phyloP scores from a whole-genome alignment of 805 yeast genomes.

The Candida dajiaensis region DNA sequence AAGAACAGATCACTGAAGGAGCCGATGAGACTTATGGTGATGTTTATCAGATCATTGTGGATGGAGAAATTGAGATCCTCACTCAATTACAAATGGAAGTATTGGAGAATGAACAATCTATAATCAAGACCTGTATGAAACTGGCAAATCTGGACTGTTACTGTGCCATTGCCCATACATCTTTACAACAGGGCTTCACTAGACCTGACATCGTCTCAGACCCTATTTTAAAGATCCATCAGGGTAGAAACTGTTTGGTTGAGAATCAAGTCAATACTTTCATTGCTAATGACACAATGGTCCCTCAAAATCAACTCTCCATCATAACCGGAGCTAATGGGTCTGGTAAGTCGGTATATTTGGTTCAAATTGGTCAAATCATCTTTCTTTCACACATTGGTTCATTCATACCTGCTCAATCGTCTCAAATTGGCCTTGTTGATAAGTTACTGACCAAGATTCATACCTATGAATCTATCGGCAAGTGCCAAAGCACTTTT shows the following conservation, averaged over 20 bases:
- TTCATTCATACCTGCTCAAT: slow-evolving; percentile 45
- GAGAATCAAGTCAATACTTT: slow-evolving; percentile 33
- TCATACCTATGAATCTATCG: slow-evolving; percentile 33
- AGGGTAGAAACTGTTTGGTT: slow-evolving; percentile 44
- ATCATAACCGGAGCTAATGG: slow-evolving; percentile 45
- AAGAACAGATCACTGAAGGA: slow-evolving; percentile 24
- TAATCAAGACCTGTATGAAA: slow-evolving; percentile 17
- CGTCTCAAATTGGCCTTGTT: slow-evolving; percentile 40
- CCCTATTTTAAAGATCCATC: slow-evolving; percentile 25
- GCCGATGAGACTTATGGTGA: slow-evolving; percentile 38
- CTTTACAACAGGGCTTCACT: slow-evolving; percentile 22
- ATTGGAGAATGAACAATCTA: slow-evolving; percentile 2
- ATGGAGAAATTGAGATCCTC: slow-evolving; percentile 36
- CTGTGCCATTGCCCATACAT: slow-evolving; percentile 28
- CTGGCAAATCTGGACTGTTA: slow-evolving; percentile 35
- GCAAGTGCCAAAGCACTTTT: slow-evolving; percentile 41
- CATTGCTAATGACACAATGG: slow-evolving; percentile 36
- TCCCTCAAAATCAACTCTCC: slow-evolving; percentile 24
- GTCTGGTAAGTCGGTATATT: slow-evolving; percentile 48
- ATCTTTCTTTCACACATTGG: slow-evolving; percentile 49
- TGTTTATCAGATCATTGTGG: slow-evolving; percentile 33
- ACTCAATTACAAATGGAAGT: slow-evolving; percentile 26
- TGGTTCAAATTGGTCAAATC: slow-evolving; percentile 42
- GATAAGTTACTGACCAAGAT: slow-evolving; percentile 44
- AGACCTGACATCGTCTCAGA: slow-evolving; percentile 29